Evolutionary conservation across 495 filamentous ascomycete species (phyloP), one percentile per base, ranked within the genome.

Genomic region (Xylaria palmicola): DNA sequence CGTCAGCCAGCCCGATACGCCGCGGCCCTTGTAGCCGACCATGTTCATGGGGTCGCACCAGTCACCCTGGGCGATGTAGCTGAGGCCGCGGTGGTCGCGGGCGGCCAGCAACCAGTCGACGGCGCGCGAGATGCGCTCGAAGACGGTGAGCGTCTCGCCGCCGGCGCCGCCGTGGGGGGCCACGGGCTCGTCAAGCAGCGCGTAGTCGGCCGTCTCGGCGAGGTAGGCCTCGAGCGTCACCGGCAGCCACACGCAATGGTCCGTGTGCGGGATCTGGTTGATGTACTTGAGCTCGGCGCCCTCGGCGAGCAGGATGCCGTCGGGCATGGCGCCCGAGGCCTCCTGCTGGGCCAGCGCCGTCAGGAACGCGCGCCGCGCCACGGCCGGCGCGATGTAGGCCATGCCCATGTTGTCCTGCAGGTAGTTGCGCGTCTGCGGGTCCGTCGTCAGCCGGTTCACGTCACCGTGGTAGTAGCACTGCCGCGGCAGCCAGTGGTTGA

Each of bases 31-130:
- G 65, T 80, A 81, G 36, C 82, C 82, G 40, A 83, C 82, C 82
- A 84, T 84, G 67, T 84, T 84, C 75, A 84, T 79, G 44, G 82
- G 82, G 60, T 84, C 82, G 60, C 82, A 84, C 82, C 82, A 84
- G 61, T 84, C 82, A 41, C 82, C 82, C 60, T 84, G 81, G 1
- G 79, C 79, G 56, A 84, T 83, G 71, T 75, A 84, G 69, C 79
- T 82, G 34, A 84, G 73, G 7, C 82, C 82, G 17, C 81, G 79
- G 29, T 78, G 57, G 61, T 84, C 82, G 40, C 82, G 79, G 2
- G 76, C 68, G 10, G 68, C 60, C 12, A 82, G 67, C 1, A 84
- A 65, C 75, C 77, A 83, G 66, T 84, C 77, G 77, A 84, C 80
- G 41, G 82, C 81, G 27, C 77, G 74, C 68, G 75, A 72, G 68